Conservation (phyloP, 1,284 basidiomycete species). For the Mycosarcoma maydis region DNA sequence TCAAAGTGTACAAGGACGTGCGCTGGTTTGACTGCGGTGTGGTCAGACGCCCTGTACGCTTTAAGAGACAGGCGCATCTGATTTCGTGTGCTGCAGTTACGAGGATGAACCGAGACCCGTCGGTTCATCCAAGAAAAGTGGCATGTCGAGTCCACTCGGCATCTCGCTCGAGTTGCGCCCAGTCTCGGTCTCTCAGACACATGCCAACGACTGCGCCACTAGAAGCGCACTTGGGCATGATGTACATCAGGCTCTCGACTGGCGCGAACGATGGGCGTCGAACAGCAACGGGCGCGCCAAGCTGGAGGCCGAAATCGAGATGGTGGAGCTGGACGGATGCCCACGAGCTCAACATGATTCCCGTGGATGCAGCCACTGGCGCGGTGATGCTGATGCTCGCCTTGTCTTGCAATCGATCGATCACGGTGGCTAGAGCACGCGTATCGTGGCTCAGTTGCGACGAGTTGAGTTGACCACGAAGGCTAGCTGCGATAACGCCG, state of each 20-base stretch:
- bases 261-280: constrained; percentile 2
- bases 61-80: too few species aligned
- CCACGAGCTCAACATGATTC: constrained; percentile 10
- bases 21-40: too few species aligned
- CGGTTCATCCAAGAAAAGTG: constrained; percentile 10
- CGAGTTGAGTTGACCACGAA: constrained; percentile 3
- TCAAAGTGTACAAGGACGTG: too few species aligned
- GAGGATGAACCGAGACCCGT: too few species aligned
- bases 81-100: too few species aligned
- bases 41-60: too few species aligned
- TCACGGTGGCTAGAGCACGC: constrained; percentile 1
- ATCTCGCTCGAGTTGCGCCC: background rate
- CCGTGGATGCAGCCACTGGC: constrained; percentile 1
- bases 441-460: background rate
- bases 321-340: constrained; percentile 3
- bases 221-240: constrained; percentile 2
- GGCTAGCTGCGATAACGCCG: background rate
- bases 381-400: constrained; percentile 5
- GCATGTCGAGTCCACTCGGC: background rate
- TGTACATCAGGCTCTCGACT: constrained; percentile 10
- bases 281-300: background rate
- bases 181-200: constrained; percentile 3
- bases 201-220: constrained; percentile 2
- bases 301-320: constrained; percentile 1
- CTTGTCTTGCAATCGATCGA: constrained; percentile 2